phyloP scores from a whole-genome alignment of 1,284 basidiomycete genomes.

The Gymnopus androsaceus region DNA sequence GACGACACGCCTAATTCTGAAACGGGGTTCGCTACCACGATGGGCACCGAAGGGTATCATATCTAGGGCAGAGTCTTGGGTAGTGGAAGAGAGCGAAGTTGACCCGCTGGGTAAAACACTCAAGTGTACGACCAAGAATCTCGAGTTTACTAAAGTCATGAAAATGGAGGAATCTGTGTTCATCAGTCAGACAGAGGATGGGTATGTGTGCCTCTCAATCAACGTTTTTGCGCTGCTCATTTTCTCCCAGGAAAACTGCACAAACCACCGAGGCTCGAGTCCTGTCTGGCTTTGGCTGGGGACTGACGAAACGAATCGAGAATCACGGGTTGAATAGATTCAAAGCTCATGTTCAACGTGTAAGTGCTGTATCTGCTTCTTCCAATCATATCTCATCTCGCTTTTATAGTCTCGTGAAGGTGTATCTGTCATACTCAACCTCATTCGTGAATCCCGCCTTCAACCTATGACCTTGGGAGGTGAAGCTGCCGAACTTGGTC shows the following conservation, averaged over 20 bases:
- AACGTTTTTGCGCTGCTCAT: slow-evolving; percentile 12
- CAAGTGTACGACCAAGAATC: slow-evolving; percentile 72
- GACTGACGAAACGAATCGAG: slow-evolving; percentile 77
- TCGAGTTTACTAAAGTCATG: slow-evolving; percentile 86
- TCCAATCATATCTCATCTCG: slow-evolving; percentile 15
- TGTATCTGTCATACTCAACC: slow-evolving; percentile 69
- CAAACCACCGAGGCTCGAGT: slow-evolving; percentile 79
- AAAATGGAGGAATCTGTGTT: slow-evolving; percentile 74
- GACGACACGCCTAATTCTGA: slow-evolving; percentile 90
- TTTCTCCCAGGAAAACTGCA: slow-evolving; percentile 58
- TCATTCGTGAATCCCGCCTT: slow-evolving; percentile 73
- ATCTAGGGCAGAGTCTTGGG: slow-evolving; percentile 78
- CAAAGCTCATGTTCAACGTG: slow-evolving; percentile 77
- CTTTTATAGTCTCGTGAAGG: slow-evolving; percentile 74
- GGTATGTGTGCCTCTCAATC: slow-evolving; percentile 44
- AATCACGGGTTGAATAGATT: slow-evolving; percentile 74
- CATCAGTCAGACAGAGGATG: slow-evolving; percentile 62
- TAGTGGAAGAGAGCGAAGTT: slow-evolving; percentile 89
- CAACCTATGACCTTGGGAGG: slow-evolving; percentile 65
- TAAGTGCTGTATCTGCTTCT: slow-evolving; percentile 31
- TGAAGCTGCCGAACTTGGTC: slow-evolving; percentile 11
- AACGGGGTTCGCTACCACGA: slow-evolving; percentile 85
- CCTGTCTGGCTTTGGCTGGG: slow-evolving; percentile 80
- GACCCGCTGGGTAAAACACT: slow-evolving; percentile 74
- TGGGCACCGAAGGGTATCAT: slow-evolving; percentile 88